A percentile compares a stretch with the other conserved stretches of the same genome.
Evolutionary conservation across 208 protist species (phyloP).

Genomic region (Leishmania gerbilli): DNA sequence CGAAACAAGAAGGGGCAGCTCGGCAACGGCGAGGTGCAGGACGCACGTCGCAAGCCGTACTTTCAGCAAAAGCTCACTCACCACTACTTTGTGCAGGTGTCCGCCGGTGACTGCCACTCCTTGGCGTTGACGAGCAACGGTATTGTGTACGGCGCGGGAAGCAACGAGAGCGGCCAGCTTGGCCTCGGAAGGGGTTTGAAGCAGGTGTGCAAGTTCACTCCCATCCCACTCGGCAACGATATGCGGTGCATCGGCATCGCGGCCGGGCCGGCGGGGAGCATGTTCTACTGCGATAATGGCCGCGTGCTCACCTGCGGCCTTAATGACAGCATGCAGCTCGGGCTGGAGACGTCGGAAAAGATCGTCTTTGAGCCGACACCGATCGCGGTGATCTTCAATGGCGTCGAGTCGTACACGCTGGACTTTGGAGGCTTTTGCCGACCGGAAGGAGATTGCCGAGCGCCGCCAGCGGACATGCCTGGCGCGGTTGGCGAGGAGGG

Average conservation of each 20-base stretch:
- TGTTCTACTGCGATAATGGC: slow-evolving; percentile 85
- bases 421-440: slow-evolving; percentile 76
- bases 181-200: slow-evolving; percentile 56
- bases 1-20: slow-evolving; percentile 89
- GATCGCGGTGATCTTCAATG: slow-evolving; percentile 46
- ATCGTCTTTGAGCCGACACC: slow-evolving; percentile 56
- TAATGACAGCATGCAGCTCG: slow-evolving; percentile 87
- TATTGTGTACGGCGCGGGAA: slow-evolving; percentile 81
- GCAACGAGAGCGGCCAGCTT: slow-evolving; percentile 86
- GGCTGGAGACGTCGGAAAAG: slow-evolving; percentile 54
- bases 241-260: slow-evolving; percentile 78
- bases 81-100: slow-evolving; percentile 86
- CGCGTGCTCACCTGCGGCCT: slow-evolving; percentile 75
- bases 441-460: slow-evolving; percentile 16
- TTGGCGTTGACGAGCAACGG: slow-evolving; percentile 85
- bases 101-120: slow-evolving; percentile 82
- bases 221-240: slow-evolving; percentile 51
- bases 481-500: background rate
- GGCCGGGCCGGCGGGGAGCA: slow-evolving; percentile 75
- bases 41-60: slow-evolving; percentile 67
- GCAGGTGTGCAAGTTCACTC: slow-evolving; percentile 57
- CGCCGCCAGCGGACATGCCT: background rate
- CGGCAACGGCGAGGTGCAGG: slow-evolving; percentile 70
- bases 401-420: slow-evolving; percentile 85
- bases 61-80: slow-evolving; percentile 52